Evolutionary conservation across 345 rosid genomes (phyloP), one percentile per base, ranked within the genome.

Genomic region (Heritiera littoralis): DNA sequence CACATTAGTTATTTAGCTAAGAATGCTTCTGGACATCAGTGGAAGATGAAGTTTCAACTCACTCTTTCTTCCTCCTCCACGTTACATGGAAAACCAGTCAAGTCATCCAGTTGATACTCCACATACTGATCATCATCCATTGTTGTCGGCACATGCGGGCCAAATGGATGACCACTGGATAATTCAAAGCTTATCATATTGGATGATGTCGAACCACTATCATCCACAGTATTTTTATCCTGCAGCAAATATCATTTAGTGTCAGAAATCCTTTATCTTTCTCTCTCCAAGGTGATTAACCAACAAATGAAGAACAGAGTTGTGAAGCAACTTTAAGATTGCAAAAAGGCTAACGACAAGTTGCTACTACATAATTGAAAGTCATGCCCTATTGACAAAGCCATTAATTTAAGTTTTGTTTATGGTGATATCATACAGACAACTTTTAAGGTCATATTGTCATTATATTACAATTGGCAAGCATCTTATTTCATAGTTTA

Each of bases 181-280:
- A 95, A 82, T 83, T 93, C 97, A 73, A 93, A 93, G 87, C 90
- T 91, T 71, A 93, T 95, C 96, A 95, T 95, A 59, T 86, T 79
- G 71, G 97, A 90, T 65, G 97, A 90, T 55, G 97, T 87, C 43
- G 94, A 81, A 76, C 89, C 75, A 54, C 82, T 77, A 78, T 75
- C 76, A 56, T 80, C 88, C 11, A 74, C 78, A 63, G 41, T 77
- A 76, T 88, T 87, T 73, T 84, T 88, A 59, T 84, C 91, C 98
- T 95, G 89, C 80, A 86, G 75, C 7, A 66, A 66, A 66, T 38
- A 78, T 14, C 66, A 80, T 51, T 46, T 66, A 52, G 63, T 74
- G 30, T 83, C 45, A 45, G 61, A n/a, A n/a, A 79, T 7, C 52
- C 48, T 40, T 74, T 40, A n/a, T 79, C 52, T 68, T 63, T 74